Evolutionary conservation across 192 early-diverging fungal species (phyloP).

Genomic region (Diversispora eburnea): DNA sequence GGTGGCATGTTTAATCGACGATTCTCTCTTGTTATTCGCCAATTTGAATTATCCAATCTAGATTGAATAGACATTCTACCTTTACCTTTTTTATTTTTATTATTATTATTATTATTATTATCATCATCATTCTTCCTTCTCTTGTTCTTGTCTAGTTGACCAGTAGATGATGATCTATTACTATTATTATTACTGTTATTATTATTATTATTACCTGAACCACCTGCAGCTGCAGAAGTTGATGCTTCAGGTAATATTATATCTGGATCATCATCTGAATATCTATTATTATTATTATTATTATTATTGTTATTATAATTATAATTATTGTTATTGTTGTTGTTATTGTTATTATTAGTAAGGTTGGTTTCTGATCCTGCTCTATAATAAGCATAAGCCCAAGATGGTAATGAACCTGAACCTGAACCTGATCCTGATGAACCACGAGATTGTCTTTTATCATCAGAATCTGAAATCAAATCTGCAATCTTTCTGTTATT

Average conservation of each 20-base stretch:
- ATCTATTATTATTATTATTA: neutral
- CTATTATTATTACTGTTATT: neutral
- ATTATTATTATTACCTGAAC: neutral
- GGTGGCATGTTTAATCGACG: neutral
- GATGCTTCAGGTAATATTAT: neutral
- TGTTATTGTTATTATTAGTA: neutral
- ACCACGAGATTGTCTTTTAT: conserved; percentile 15
- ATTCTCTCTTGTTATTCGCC: neutral
- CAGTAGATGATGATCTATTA: neutral
- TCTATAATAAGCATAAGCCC: conserved; percentile 23
- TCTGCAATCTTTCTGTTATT: no score
- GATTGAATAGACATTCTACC: neutral
- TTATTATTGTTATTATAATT: neutral
- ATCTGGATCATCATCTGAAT: neutral
- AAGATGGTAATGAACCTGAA: conserved; percentile 16
- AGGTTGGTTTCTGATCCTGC: neutral
- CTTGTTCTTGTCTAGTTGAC: no score
- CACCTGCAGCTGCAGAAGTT: conserved; percentile 6
- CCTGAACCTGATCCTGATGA: conserved; percentile 21
- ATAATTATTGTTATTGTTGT: neutral
- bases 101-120: neutral
- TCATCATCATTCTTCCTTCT: neutral
- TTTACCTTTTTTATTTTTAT: neutral
- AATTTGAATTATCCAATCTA: neutral
- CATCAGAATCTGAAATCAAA: neutral